Conservation (phyloP, 2,329 filamentous ascomycete genomes). For the Penicillium occitanis region DNA sequence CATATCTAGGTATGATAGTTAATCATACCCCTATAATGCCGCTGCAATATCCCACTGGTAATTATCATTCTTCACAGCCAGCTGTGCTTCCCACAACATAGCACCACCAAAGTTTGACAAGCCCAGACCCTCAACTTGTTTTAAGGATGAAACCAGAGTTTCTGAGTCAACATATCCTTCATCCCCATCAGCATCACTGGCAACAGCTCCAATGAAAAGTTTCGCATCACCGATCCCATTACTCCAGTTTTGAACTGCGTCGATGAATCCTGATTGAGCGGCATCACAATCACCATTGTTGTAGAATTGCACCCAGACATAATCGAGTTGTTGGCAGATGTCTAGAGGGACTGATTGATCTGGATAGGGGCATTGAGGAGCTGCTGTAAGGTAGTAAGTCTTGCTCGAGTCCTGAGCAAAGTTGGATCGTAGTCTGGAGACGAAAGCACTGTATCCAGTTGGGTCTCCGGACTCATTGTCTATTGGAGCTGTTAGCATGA, state of each 20-base stretch:
- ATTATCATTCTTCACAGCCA: conserved; percentile 20
- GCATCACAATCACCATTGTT: conserved; percentile 47
- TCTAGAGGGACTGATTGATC: conserved; percentile 49
- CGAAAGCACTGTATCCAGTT: conserved; percentile 41
- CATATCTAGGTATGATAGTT: background rate
- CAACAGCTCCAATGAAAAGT: conserved; percentile 55
- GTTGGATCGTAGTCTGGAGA: conserved; percentile 48
- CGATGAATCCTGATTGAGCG: conserved; percentile 24
- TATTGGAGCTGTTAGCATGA: background rate
- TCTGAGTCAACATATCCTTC: conserved; percentile 13
- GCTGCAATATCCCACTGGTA: conserved; percentile 14
- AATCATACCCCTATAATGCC: background rate
- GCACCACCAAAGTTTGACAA: conserved; percentile 57
- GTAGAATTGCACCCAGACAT: conserved; percentile 58
- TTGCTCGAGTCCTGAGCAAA: conserved; percentile 37
- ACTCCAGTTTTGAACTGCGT: conserved; percentile 48
- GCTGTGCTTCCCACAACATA: conserved; percentile 60
- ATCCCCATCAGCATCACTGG: conserved; percentile 25
- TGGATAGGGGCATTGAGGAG: conserved; percentile 53
- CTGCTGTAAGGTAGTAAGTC: conserved; percentile 53
- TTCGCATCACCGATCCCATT: conserved; percentile 45
- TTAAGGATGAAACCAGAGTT: conserved; percentile 2
- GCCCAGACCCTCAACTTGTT: conserved; percentile 40
- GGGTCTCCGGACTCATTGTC: conserved; percentile 19
- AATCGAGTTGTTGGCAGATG: conserved; percentile 51